Evolutionary conservation across 306 rosid species (phyloP), one percentile per base, ranked within the genome.

Genomic region (Vigna hirtella): DNA sequence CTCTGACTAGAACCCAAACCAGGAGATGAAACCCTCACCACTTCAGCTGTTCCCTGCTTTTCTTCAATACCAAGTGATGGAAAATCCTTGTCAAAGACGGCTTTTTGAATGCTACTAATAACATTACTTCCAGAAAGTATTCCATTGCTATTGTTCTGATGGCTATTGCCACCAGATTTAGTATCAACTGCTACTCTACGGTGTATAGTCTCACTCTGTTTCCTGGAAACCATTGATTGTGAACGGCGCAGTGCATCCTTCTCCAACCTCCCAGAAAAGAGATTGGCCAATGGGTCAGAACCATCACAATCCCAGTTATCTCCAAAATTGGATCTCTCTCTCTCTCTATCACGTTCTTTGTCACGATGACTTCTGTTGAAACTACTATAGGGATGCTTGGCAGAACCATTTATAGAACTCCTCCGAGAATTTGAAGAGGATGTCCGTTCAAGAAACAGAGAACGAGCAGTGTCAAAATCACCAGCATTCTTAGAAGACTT

Each of bases 311-410:
- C 98, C 98, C 95, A 92, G 59, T 78, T 89, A 72, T 89, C 97
- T 32, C 83, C 88, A 79, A 80, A 89, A 68, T 57, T 87, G 55
- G 85, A 79, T 85, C 93, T 92, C 59, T 92, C 97, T 84, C 90
- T 94, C 64, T 92, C 98, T 79, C 93, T 94, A 16, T 94, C 97
- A 38, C 98, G 98, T 79, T 93, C 98, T 92, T 93, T 93, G 42
- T 93, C 98, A 70, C 98, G 95, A 83, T 92, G 90, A 75, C 84
- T 88, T 86, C 98, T 87, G 78, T 85, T 92, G 82, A 94, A 92
- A 86, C 97, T 94, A 88, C 98, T 94, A 78, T 94, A 94, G 4
- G 98, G 95, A 82, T 94, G 93, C 85, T 94, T 94, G 73, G 93
- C 88, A 81, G 92, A 88, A 82, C 95, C 98, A 79, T 92, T 94